Evolutionary conservation across 352 stramenopile species (phyloP).

Genomic region (Phytophthora europaea): DNA sequence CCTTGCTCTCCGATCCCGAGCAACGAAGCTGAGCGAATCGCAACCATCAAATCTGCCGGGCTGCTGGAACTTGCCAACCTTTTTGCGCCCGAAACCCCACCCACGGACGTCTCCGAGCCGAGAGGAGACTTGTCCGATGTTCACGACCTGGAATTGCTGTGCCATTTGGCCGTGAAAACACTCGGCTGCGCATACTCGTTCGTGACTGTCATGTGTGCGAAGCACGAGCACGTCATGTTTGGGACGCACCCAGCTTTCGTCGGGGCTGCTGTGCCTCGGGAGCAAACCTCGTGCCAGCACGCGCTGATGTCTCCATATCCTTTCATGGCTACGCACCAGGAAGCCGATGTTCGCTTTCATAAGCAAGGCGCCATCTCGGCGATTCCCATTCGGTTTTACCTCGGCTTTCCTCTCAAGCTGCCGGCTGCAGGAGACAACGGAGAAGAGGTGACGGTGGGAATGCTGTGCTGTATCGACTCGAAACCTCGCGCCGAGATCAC

Average conservation of each 20-base stretch:
- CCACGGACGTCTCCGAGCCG: conserved; percentile 6
- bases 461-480: conserved; percentile 47
- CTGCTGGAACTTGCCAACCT: conserved; percentile 25
- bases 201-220: conserved; percentile 42
- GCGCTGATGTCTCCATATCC: conserved; percentile 3
- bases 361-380: background rate
- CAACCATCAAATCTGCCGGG: conserved; percentile 13
- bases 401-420: conserved; percentile 32
- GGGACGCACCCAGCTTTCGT: conserved; percentile 1
- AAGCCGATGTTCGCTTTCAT: conserved; percentile 5
- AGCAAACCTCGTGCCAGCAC: conserved; percentile 1
- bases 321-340: background rate
- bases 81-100: conserved; percentile 20
- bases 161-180: conserved; percentile 46
- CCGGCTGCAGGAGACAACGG: background rate
- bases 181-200: conserved; percentile 51
- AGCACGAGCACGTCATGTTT: conserved; percentile 3
- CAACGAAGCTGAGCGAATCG: conserved; percentile 38
- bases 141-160: conserved; percentile 58
- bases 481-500: conserved; percentile 39
- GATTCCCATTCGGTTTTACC: conserved; percentile 51
- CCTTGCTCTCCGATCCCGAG: conserved; percentile 37
- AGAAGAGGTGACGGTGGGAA: conserved; percentile 26
- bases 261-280: conserved; percentile 2
- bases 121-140: background rate